Percentiles rank a stretch among this genome's conserved stretches.
Conservation (phyloP, 495 filamentous ascomycete genomes). For the Xylaria palmicola region DNA sequence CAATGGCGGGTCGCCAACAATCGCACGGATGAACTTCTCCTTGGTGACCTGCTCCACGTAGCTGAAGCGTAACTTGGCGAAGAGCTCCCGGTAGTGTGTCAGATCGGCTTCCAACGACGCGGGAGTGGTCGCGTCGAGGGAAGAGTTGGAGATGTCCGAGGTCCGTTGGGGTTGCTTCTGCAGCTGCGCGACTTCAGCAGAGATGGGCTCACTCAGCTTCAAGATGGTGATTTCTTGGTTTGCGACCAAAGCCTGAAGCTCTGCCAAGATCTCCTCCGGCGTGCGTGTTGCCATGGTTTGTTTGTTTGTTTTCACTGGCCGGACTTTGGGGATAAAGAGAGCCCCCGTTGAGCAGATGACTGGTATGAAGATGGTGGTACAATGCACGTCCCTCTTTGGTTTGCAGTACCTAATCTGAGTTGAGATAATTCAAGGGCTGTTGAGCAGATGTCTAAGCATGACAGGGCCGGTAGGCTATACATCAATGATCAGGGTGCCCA, state of each 20-base stretch:
- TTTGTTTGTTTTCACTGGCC: neutral
- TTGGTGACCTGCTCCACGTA: constrained; percentile 83
- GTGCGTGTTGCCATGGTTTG: constrained; percentile 19
- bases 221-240: constrained; percentile 66
- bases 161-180: constrained; percentile 43
- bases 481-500: too few relatives aligned
- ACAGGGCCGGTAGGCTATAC: neutral
- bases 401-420: neutral
- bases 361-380: neutral
- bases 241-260: constrained; percentile 43
- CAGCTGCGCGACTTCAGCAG: constrained; percentile 44
- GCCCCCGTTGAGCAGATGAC: neutral
- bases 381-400: neutral
- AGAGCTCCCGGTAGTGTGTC: constrained; percentile 90
- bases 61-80: constrained; percentile 93
- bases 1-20: constrained; percentile 81
- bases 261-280: constrained; percentile 35
- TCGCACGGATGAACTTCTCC: constrained; percentile 73
- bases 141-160: constrained; percentile 68
- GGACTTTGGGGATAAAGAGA: too few relatives aligned
- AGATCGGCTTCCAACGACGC: constrained; percentile 79
- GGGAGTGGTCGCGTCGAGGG: constrained; percentile 68
- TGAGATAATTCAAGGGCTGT: neutral
- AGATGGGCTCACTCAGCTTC: constrained; percentile 72
- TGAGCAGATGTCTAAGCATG: neutral